Evolutionary conservation across 768 basidiomycete genomes (phyloP), one percentile per base, ranked within the genome.

Genomic region (Mycena vitilis): DNA sequence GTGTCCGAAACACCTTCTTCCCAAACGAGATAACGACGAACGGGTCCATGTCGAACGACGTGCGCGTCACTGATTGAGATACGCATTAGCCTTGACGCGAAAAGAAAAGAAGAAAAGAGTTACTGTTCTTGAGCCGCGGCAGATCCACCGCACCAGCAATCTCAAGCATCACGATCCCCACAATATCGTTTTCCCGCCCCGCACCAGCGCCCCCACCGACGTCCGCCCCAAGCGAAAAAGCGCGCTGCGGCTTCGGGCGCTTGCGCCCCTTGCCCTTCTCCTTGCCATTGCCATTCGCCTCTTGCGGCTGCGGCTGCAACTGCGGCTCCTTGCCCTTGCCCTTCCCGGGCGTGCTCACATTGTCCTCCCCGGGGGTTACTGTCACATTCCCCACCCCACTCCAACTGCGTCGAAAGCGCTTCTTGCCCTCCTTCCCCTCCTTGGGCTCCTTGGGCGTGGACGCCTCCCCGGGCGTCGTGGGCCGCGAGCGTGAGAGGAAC

Each of bases 21-120:
- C 96, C 95, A 70, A 99, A 99, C 4, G 95, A 95, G 70, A 96
- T 87, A 69, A 99, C 95, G 25, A 95, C 93, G 75, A 98, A 99
- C 0, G 96, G 96, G 74, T 98, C 96, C 96, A 98, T 98, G 76
- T 99, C 96, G 87, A 91, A 96, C 0, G 93, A 94, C 0, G 89
- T 93, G 0, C 92, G 88, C 1, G 91, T 95, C 89, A 95, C 93
- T 94, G 63, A 12, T 40, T 40, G 58, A 20, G 70, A 38, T 59
- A 42, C 38, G 55, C 44, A 52, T 55, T 18, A 40, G 18, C 9
- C 42, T 16, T 13, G 13, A 13, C 42, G 5, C 7, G 42, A 0
- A 22, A 18, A 1, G 11, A 34, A 44, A 37, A 16, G 12, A 56
- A 37, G 49, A 55, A 70, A 58, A 7, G 13, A 87, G 94, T 68